Conservation (phyloP, 306 rosid species). For the Cucurbita ficifolia region DNA sequence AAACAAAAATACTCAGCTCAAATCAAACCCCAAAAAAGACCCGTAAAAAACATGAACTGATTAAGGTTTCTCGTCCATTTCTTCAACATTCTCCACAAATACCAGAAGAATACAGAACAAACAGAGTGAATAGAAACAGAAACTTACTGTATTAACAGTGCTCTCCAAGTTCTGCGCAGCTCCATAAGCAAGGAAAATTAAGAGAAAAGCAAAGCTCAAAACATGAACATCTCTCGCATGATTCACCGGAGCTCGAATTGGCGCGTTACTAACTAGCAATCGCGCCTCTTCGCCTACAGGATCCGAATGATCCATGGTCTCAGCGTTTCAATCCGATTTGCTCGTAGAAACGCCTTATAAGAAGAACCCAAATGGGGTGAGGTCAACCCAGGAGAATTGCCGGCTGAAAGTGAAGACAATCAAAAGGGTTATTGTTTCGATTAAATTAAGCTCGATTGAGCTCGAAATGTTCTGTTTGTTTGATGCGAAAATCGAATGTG, state of each 20-base stretch:
- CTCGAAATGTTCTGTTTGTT: background rate
- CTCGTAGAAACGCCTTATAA: background rate
- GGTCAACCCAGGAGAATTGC: slow-evolving; percentile 13
- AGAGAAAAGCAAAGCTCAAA: slow-evolving; percentile 52
- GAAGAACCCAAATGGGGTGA: background rate
- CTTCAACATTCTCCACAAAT: background rate
- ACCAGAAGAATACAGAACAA: background rate
- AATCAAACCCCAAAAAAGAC: background rate
- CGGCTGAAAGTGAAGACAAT: slow-evolving; percentile 36
- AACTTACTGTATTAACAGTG: slow-evolving; percentile 60
- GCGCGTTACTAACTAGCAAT: slow-evolving; percentile 19
- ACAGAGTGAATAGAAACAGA: background rate
- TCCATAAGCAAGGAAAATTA: slow-evolving; percentile 73
- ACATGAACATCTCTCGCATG: slow-evolving; percentile 49
- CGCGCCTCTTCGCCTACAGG: slow-evolving; percentile 44
- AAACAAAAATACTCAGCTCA: background rate
- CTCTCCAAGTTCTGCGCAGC: slow-evolving; percentile 90
- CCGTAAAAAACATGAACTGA: background rate
- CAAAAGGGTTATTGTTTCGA: background rate
- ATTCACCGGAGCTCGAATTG: slow-evolving; percentile 10
- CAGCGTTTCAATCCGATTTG: background rate
- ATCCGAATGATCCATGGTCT: slow-evolving; percentile 23
- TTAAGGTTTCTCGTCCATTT: background rate
- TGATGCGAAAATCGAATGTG: background rate
- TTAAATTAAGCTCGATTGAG: background rate